A percentile compares a stretch with the other conserved stretches of the same genome.
Evolutionary conservation across 2,329 filamentous ascomycete genomes (phyloP).

Genomic region (Sporothrix euskadiensis): DNA sequence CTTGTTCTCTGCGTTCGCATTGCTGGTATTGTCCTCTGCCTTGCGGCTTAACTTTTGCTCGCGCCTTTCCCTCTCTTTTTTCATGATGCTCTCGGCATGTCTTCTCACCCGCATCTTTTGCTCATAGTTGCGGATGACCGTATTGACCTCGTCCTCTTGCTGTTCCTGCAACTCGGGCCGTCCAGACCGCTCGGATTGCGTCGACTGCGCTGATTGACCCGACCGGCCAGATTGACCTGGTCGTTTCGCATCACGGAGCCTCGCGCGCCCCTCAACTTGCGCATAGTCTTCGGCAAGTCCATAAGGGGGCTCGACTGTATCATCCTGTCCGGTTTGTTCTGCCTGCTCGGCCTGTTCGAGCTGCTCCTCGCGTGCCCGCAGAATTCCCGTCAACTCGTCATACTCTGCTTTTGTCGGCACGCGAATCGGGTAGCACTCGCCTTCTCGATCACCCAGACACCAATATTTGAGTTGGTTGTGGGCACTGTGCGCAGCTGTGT

Average conservation of each 20-base stretch:
- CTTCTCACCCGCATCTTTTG: not conserved
- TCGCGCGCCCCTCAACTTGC: not conserved
- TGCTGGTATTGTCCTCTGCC: not conserved
- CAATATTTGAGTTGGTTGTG: conserved; percentile 17
- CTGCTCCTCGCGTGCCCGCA: conserved; percentile 4
- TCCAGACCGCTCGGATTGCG: not conserved
- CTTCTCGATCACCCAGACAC: conserved; percentile 10
- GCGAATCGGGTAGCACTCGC: not conserved
- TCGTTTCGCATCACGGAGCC: not conserved
- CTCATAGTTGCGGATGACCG: conserved; percentile 13
- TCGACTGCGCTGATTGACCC: not conserved
- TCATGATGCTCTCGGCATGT: not conserved
- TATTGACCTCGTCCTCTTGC: not conserved
- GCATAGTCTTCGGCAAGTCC: not conserved
- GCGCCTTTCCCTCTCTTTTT: not conserved
- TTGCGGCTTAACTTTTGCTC: not conserved
- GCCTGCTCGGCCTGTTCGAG: not conserved
- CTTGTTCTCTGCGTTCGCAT: not conserved
- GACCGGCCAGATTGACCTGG: not conserved
- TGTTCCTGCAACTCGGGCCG: not conserved
- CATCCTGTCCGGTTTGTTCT: not conserved
- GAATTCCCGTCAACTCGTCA: not conserved
- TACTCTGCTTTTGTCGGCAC: conserved; percentile 12
- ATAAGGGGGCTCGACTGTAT: not conserved
- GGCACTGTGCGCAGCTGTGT: not conserved